Conservation (phyloP, 2,329 filamentous ascomycete genomes). For the Mariannaea elegans region DNA sequence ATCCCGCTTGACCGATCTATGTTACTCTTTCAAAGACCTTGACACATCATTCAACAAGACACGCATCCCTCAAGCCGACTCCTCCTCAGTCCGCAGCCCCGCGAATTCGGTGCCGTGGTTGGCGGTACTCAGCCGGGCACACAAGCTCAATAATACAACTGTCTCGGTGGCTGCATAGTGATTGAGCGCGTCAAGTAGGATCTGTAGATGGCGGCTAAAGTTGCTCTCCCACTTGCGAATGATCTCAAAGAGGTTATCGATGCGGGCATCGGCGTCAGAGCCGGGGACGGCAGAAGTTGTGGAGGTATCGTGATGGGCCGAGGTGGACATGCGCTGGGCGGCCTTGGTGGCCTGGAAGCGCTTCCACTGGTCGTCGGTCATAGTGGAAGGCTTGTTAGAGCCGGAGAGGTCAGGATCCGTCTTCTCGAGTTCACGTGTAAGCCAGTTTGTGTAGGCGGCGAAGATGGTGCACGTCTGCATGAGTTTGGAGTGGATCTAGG, state of each 20-base stretch:
- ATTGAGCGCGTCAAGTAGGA: conserved; percentile 92
- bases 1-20: background rate
- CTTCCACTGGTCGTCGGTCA: conserved; percentile 69
- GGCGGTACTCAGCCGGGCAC: conserved; percentile 81
- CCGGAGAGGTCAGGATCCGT: conserved; percentile 81
- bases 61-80: conserved; percentile 41
- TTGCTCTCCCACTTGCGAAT: conserved; percentile 92
- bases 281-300: conserved; percentile 46
- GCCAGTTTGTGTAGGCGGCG: conserved; percentile 85
- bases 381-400: conserved; percentile 65
- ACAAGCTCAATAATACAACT: conserved; percentile 89
- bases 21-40: background rate
- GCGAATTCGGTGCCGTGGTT: conserved; percentile 78
- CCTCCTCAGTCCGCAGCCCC: conserved; percentile 67
- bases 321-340: conserved; percentile 48
- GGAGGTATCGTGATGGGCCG: conserved; percentile 44
- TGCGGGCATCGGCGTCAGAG: conserved; percentile 53
- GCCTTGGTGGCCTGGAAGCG: conserved; percentile 62
- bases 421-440: conserved; percentile 84
- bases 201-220: conserved; percentile 91
- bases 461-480: conserved; percentile 97
- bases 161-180: conserved; percentile 98
- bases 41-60: too few species aligned
- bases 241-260: conserved; percentile 85
- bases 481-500: conserved; percentile 93